Conservation (phyloP, 305 asterid species). For the Fraxinus sp. region DNA sequence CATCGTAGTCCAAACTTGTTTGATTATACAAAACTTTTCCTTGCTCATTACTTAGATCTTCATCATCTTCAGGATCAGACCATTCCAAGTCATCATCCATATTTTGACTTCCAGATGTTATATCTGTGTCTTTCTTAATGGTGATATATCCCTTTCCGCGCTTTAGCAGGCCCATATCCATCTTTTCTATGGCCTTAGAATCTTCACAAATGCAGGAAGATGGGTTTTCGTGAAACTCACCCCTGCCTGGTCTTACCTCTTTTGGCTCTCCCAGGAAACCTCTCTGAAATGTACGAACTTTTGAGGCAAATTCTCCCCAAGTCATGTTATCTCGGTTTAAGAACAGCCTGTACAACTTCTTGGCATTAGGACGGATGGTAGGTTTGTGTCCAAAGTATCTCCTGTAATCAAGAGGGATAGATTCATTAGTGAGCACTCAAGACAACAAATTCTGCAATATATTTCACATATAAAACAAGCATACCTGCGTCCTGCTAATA, state of each 20-base stretch:
- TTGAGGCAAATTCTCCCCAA: conserved; percentile 66
- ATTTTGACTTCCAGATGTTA: conserved; percentile 36
- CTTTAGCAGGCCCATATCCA: conserved; percentile 30
- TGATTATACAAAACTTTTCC: conserved; percentile 43
- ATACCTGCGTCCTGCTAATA: conserved; percentile 92
- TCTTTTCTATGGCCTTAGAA: conserved; percentile 45
- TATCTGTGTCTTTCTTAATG: conserved; percentile 34
- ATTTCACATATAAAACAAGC: conserved; percentile 1
- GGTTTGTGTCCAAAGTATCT: conserved; percentile 97
- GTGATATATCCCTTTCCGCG: conserved; percentile 32
- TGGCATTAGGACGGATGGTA: conserved; percentile 91
- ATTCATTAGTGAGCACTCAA: conserved; percentile 7
- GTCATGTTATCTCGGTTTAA: conserved; percentile 64
- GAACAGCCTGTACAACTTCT: conserved; percentile 65
- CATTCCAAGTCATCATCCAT: conserved; percentile 59
- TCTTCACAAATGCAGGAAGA: conserved; percentile 84
- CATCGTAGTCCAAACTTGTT: conserved; percentile 50
- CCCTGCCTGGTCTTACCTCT: conserved; percentile 90
- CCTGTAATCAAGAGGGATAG: conserved; percentile 47
- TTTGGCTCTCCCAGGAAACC: conserved; percentile 93
- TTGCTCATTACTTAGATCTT: conserved; percentile 43
- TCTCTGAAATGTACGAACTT: conserved; percentile 52
- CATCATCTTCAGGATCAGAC: conserved; percentile 83
- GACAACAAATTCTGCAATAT: not conserved
- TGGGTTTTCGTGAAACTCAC: conserved; percentile 90